phyloP scores from a whole-genome alignment of 2,329 filamentous ascomycete genomes.

The Mycogone perniciosa region DNA sequence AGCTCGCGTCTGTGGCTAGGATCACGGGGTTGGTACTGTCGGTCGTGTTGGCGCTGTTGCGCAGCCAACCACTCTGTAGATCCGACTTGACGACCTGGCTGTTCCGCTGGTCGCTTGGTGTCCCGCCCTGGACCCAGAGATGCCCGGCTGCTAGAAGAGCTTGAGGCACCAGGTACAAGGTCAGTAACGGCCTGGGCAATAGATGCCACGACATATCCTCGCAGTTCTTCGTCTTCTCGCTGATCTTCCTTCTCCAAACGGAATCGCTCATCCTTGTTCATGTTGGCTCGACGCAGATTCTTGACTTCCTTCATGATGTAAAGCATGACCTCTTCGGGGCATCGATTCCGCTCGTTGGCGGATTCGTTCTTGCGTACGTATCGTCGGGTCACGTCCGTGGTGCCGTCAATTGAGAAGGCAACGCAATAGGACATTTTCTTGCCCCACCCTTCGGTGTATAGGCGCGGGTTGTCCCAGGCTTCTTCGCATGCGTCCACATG shows the following conservation, averaged over 20 bases:
- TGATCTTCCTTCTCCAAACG: conserved; percentile 74
- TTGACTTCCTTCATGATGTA: conserved; percentile 92
- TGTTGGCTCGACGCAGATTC: conserved; percentile 71
- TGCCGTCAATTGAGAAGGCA: conserved; percentile 86
- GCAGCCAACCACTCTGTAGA: conserved; percentile 47
- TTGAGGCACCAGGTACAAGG: conserved; percentile 48
- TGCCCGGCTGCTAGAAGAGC: conserved; percentile 20
- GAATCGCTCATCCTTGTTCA: conserved; percentile 80
- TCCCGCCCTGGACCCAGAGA: conserved; percentile 38
- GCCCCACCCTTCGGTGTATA: conserved; percentile 92
- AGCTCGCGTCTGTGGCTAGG: conserved; percentile 35
- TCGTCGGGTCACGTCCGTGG: conserved; percentile 58
- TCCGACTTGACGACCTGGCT: conserved; percentile 46
- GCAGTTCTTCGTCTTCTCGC: conserved; percentile 67
- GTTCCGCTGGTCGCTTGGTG: conserved; percentile 55
- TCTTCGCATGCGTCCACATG: conserved; percentile 94
- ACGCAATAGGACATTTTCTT: conserved; percentile 97
- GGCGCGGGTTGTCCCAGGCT: conserved; percentile 85
- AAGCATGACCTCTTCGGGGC: conserved; percentile 82
- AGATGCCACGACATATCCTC: conserved; percentile 65
- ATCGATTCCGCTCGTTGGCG: conserved; percentile 68
- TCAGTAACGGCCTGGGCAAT: conserved; percentile 68
- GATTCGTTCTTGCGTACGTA: conserved; percentile 67
- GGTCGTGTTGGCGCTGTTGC: conserved; percentile 36
- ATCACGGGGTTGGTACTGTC: conserved; percentile 38